Evolutionary conservation across 305 asterid species (phyloP).

Genomic region (Fraxinus paxiana): DNA sequence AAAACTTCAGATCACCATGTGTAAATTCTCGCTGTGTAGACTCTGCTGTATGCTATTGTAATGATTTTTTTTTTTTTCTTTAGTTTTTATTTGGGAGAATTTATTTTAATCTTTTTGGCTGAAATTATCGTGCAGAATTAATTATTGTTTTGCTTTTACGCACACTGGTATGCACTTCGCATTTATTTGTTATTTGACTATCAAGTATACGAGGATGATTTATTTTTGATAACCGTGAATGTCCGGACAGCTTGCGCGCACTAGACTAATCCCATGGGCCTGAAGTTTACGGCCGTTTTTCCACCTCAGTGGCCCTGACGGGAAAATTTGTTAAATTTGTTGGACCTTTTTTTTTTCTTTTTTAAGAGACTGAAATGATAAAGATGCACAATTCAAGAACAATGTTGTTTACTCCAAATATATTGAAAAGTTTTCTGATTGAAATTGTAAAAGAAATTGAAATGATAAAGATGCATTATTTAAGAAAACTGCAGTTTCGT

Average conservation of each 20-base stretch:
- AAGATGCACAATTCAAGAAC: neutral
- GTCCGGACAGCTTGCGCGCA: no score
- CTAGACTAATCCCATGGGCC: no score
- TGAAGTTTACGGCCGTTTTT: no score
- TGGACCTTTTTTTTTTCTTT: neutral
- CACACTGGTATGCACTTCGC: neutral
- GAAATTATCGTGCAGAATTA: neutral
- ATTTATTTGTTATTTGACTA: neutral
- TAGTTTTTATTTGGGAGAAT: neutral
- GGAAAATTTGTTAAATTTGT: no score
- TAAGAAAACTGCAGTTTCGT: neutral
- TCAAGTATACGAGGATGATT: neutral
- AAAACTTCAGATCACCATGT: neutral
- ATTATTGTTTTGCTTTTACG: neutral
- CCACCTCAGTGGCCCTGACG: no score
- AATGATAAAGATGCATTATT: neutral
- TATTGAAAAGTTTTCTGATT: neutral
- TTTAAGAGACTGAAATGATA: constrained; percentile 13
- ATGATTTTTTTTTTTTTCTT: neutral
- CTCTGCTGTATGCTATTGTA: neutral
- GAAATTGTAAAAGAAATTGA: neutral
- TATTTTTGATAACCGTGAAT: no score
- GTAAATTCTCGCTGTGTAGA: neutral
- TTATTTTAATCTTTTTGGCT: neutral
- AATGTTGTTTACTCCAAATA: neutral